Evolutionary conservation across 441 rosid species (phyloP), one percentile per base, ranked within the genome.

Genomic region (Erodium trifolium): DNA sequence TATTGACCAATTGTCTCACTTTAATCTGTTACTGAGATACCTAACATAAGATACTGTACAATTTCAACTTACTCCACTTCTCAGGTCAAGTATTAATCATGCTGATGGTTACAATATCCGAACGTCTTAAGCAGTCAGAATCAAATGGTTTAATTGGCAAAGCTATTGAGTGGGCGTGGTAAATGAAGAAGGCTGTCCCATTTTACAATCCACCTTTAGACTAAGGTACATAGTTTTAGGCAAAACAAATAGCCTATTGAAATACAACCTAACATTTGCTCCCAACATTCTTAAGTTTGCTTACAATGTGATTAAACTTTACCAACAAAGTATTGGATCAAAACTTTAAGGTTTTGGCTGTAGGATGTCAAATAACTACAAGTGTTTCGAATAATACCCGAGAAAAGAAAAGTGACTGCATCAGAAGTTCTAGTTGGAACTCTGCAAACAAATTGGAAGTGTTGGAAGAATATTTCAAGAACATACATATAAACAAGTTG

Each of bases 401-500:
- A 69, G 99, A 92, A 84, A 94, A 94, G 70, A 81, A 74, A 68
- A 94, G 92, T 41, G 98, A 90, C 77, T 94, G 98, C 97, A 94
- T 85, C 79, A 94, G 75, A 77, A 94, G 87, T 67, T 94, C 99
- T 76, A 94, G 94, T 82, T 85, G 96, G 78, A 92, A 94, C 68
- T 92, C 99, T 94, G 94, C 88, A 82, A 60, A 63, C 27, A 79
- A 70, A 78, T 23, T 23, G 27, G 27, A 23, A 23, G 27, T 23
- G 27, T 65, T 57, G 23, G 29, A 41, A 60, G 65, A 76, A 71
- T 18, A 67, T 67, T 4, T 35, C 5, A 67, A 63, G 41, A 47
- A 62, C 34, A 62, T 29, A 43, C 34, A 23, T 23, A 23, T 12
- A 62, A 62, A 62, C 14, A 23, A 65, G 13, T 60, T 27, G 23